Evolutionary conservation across 2,329 filamentous ascomycete species (phyloP).

Genomic region (Pestalotiopsis sp.): DNA sequence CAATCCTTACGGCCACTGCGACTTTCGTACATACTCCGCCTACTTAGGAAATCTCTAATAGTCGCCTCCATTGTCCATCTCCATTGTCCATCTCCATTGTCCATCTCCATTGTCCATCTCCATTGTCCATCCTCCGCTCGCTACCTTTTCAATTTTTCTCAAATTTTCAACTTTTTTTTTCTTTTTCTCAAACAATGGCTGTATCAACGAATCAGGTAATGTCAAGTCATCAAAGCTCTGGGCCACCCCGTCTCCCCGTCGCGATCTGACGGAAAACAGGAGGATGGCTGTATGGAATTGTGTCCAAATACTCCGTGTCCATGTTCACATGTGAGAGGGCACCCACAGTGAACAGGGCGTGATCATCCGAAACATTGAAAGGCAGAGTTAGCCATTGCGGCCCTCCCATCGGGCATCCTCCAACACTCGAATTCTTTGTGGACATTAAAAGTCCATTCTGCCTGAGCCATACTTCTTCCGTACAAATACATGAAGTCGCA

Average conservation of each 20-base stretch:
- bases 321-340: background rate
- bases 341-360: background rate
- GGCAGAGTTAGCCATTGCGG: background rate
- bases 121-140: too few species aligned
- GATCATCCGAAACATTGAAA: background rate
- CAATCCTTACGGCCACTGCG: too few species aligned
- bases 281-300: background rate
- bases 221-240: background rate
- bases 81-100: too few species aligned
- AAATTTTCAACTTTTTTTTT: too few species aligned
- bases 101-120: too few species aligned
- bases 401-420: background rate
- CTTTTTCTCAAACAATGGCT: too few species aligned
- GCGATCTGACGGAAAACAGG: background rate
- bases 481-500: too few species aligned
- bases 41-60: too few species aligned
- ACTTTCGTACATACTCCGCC: too few species aligned
- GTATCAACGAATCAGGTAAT: background rate
- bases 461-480: background rate
- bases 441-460: background rate
- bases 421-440: background rate
- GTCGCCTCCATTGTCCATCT: too few species aligned
- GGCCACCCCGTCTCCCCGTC: background rate
- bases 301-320: background rate
- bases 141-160: too few species aligned